Conservation (phyloP, 192 early-diverging fungal genomes). For the Chytriomyces sp. region DNA sequence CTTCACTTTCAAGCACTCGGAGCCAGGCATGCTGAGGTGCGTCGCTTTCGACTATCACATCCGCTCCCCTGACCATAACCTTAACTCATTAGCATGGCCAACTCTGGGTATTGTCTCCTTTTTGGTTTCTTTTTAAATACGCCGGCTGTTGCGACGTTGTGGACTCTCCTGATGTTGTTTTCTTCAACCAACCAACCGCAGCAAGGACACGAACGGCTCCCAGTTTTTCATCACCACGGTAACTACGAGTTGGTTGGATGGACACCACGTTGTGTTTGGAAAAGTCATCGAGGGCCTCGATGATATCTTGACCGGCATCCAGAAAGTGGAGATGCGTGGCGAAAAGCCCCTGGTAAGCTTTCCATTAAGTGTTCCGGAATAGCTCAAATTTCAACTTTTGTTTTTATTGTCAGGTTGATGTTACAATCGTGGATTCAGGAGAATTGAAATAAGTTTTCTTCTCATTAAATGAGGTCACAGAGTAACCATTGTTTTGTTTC, state of each 20-base stretch:
- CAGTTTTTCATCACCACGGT: conserved; percentile 57
- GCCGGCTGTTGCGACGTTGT: no score
- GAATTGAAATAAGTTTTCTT: not conserved
- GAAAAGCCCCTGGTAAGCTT: conserved; percentile 12
- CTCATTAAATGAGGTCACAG: not conserved
- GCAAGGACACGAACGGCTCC: conserved; percentile 63
- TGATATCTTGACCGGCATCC: conserved; percentile 52
- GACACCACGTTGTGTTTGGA: conserved; percentile 72
- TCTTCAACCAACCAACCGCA: not conserved
- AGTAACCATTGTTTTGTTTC: not conserved
- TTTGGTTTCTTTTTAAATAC: no score
- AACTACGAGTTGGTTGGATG: conserved; percentile 44
- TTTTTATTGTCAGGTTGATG: conserved; percentile 5
- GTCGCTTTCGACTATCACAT: conserved; percentile 2
- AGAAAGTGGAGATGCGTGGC: conserved; percentile 21
- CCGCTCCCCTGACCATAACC: not conserved
- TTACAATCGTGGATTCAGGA: conserved; percentile 24
- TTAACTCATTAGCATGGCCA: conserved; percentile 51
- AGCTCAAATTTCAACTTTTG: not conserved
- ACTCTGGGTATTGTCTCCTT: conserved; percentile 41
- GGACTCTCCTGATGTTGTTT: not conserved
- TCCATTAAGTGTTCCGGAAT: no score
- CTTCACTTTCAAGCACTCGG: conserved; percentile 42
- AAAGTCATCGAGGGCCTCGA: conserved; percentile 60
- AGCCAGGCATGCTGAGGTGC: conserved; percentile 36